Evolutionary conservation across 805 yeast genomes (phyloP), one percentile per base, ranked within the genome.

Genomic region (Starmerella lactis-condensi): DNA sequence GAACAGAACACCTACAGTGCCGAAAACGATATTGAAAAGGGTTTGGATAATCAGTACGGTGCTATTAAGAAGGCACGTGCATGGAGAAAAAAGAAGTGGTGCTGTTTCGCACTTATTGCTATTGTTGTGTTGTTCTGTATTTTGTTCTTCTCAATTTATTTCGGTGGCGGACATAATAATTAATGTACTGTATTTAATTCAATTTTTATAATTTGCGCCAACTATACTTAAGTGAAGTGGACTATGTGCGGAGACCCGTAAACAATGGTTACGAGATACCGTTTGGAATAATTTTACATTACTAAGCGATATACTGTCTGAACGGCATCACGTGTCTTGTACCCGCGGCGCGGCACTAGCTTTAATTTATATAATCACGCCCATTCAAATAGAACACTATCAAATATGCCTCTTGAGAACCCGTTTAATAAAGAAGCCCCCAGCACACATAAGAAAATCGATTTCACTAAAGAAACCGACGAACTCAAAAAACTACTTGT

Each of bases 11-110:
- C 83, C 39, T 70, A 61, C 37, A 65, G 62, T 34, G 96, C 94
- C 17, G 93, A 82, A 56, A 72, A 69, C 38, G 91, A 89, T 53
- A 72, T 89, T 46, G 93, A 83, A 60, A 72, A 74, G 53, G 98
- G 95, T 54, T 79, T 82, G 24, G 93, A 89, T 15, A 93, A 89
- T 56, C 82, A 93, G 30, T 70, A 75, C 50, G 74, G 76, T 54
- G 98, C 98, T 15, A 82, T 79, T 37, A 71, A 67, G 43, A 68
- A 71, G 52, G 96, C 96, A 32, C 71, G 73, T 55, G 74, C 75
- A 50, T 91, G 93, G 33, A 73, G 98, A 64, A 79, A 62, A 55
- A 81, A 81, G 73, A 82, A 69, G 63, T 68, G 79, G 64, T 77
- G 89, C 72, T 76, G 57, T 72, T 79, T 51, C 28, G 33, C 38